Evolutionary conservation across 2,329 filamentous ascomycete genomes (phyloP).

Genomic region (Hymenoscyphus salicellus): DNA sequence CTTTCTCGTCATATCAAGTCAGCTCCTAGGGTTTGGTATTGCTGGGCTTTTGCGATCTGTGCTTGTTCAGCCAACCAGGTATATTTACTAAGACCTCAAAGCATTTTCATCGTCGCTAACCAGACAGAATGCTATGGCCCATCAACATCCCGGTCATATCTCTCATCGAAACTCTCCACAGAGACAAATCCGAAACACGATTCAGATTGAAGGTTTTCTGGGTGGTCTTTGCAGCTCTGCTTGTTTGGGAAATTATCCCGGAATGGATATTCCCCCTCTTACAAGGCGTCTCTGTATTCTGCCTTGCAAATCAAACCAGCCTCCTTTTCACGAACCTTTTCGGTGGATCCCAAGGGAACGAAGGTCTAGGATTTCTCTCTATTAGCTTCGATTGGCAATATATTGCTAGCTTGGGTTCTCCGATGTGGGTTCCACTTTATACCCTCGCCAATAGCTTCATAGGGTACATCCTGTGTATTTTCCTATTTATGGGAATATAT

Average conservation of each 20-base stretch:
- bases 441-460: constrained; percentile 37
- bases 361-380: constrained; percentile 42
- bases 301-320: constrained; percentile 40
- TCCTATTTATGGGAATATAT: constrained; percentile 39
- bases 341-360: constrained; percentile 46
- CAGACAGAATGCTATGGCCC: constrained; percentile 31
- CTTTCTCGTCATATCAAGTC: constrained; percentile 57
- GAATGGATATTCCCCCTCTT: constrained; percentile 42
- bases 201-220: constrained; percentile 38
- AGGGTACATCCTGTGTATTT: constrained; percentile 28
- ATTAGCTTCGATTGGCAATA: constrained; percentile 46
- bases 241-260: constrained; percentile 49
- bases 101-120: too few relatives aligned
- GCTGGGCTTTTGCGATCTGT: constrained; percentile 58
- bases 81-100: background rate
- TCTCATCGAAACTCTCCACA: constrained; percentile 40
- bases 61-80: constrained; percentile 41
- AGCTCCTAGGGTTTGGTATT: constrained; percentile 61
- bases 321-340: constrained; percentile 47
- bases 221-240: constrained; percentile 34
- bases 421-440: constrained; percentile 33
- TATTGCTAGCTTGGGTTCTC: constrained; percentile 32
- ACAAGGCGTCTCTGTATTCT: constrained; percentile 43
- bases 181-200: constrained; percentile 36
- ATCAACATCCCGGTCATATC: constrained; percentile 38